Evolutionary conservation across 306 rosid genomes (phyloP), one percentile per base, ranked within the genome.

Genomic region (Acacia acuminata): DNA sequence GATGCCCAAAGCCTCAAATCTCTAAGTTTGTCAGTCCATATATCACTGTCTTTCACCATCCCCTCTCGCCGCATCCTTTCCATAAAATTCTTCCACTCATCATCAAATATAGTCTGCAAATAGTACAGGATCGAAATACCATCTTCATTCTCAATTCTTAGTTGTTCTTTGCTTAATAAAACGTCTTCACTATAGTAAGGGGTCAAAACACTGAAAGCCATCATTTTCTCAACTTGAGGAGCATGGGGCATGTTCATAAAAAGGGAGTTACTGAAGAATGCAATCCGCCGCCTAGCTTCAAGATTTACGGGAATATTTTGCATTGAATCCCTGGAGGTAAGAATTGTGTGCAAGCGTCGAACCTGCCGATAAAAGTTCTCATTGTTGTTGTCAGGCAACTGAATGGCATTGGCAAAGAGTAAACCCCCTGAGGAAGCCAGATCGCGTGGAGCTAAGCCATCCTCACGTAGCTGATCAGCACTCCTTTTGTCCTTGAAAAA

Each of bases 1-100:
- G 99, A 96, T 24, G 98, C 98, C 99, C 99, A 96, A 44, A 91
- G 96, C 92, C 98, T 94, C 78, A 96, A 85, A 70, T 96, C 98
- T 88, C 93, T 90, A 68, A 58, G 65, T 58, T 22, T 58, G 2
- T 58, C 65, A 8, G 65, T 58, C 65, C 65, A 58, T 10, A 58
- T 9, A 58, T 58, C 65, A 58, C 32, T 58, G 30, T 58, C 65
- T 10, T 58, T 58, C 65, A 58, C 10, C 65, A 58, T 58, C 15
- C 65, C 65, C 65, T 58, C 65, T 22, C 65, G 65, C 65, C 27
- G 65, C 65, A 58, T 58, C 65, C 65, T 58, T 58, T 58, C 65
- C 65, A 58, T 58, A 58, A 58, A 58, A 58, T 58, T 58, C 32
- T 58, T 58, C 65, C 65, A 58, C 32, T 58, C 65, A 58, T 58